phyloP scores from a whole-genome alignment of 345 rosid species.

The Geranium rotundifolium region DNA sequence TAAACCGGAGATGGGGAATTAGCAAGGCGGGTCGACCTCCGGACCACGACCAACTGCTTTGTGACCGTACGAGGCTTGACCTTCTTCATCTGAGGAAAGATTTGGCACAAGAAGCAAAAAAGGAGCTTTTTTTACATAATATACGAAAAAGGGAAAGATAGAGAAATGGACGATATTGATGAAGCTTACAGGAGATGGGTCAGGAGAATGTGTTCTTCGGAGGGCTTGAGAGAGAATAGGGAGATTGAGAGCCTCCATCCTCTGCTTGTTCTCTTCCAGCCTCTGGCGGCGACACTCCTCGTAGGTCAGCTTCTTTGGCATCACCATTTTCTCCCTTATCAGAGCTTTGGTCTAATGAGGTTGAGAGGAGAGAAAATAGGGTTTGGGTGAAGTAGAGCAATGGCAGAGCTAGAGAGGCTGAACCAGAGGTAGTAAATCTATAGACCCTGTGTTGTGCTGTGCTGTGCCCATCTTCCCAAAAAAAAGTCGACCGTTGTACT shows the following conservation, averaged over 20 bases:
- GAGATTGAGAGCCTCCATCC: slow-evolving; percentile 80
- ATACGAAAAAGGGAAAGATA: not conserved
- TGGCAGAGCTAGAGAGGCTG: not conserved
- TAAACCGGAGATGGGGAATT: slow-evolving; percentile 41
- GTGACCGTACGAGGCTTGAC: slow-evolving; percentile 20
- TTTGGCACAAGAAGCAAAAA: not conserved
- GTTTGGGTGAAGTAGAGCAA: too few species aligned
- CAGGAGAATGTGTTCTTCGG: slow-evolving; percentile 19
- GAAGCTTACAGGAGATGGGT: slow-evolving; percentile 34
- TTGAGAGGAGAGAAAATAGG: too few species aligned
- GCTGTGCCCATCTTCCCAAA: too few species aligned
- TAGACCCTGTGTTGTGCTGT: too few species aligned
- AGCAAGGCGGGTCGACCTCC: slow-evolving; percentile 60
- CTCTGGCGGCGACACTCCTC: slow-evolving; percentile 52
- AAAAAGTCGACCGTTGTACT: too few species aligned
- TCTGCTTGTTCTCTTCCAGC: slow-evolving; percentile 69
- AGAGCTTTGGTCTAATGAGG: too few species aligned
- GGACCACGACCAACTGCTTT: slow-evolving; percentile 38
- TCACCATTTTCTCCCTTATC: slow-evolving; percentile 24
- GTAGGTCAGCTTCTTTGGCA: slow-evolving; percentile 22
- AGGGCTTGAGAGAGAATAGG: slow-evolving; percentile 46
- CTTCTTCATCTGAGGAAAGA: slow-evolving; percentile 29
- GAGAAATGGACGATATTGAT: not conserved
- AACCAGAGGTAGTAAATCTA: too few species aligned
- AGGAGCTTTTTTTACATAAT: not conserved